Evolutionary conservation across 306 rosid genomes (phyloP).

Genomic region (Quercus dentata): DNA sequence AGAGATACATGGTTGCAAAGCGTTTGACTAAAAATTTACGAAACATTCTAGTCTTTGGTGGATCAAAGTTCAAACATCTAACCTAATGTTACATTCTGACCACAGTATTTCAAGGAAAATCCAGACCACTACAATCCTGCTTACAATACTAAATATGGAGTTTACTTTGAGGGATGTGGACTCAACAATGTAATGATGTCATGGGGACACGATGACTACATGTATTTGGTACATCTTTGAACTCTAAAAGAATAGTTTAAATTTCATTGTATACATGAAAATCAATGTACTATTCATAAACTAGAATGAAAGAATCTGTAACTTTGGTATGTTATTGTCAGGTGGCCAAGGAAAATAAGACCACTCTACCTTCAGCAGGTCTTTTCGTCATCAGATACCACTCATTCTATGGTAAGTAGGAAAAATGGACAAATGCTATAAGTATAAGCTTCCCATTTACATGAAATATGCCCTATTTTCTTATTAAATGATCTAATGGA

Average conservation of each 20-base stretch:
- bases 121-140: slow-evolving; percentile 47
- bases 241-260: not conserved
- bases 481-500: not conserved
- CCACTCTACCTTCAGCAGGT: slow-evolving; percentile 77
- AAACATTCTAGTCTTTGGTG: not conserved
- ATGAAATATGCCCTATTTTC: not conserved
- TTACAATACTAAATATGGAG: slow-evolving; percentile 61
- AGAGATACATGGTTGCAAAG: not conserved
- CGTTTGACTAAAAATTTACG: not conserved
- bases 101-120: slow-evolving; percentile 63
- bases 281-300: not conserved
- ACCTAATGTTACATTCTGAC: not conserved
- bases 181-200: slow-evolving; percentile 80
- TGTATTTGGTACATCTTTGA: slow-evolving; percentile 58
- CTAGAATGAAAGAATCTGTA: not conserved
- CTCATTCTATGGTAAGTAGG: slow-evolving; percentile 64
- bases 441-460: too few relatives aligned
- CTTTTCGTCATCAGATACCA: slow-evolving; percentile 83
- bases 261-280: too few relatives aligned
- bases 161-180: slow-evolving; percentile 66
- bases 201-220: slow-evolving; percentile 92
- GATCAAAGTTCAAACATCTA: not conserved
- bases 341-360: slow-evolving; percentile 71
- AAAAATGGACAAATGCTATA: not conserved
- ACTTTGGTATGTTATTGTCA: slow-evolving; percentile 19